Percentiles rank a stretch among this genome's conserved stretches.
Conservation (phyloP, 1,284 basidiomycete genomes). For the Entoloma clypeatum region DNA sequence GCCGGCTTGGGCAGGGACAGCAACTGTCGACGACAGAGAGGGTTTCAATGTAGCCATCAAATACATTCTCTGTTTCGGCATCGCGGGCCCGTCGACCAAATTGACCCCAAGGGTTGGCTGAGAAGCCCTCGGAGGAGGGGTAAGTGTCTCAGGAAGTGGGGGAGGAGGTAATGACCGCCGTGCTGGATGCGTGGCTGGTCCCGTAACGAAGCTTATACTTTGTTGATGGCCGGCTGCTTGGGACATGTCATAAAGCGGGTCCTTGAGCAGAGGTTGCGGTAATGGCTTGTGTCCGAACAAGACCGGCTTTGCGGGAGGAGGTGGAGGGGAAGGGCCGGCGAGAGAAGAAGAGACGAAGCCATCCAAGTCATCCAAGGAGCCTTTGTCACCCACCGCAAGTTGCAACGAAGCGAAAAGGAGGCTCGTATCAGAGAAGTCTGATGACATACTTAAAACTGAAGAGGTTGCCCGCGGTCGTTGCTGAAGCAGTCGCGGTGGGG, state of each 20-base stretch:
- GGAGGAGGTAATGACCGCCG: constrained; percentile 64
- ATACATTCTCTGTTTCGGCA: constrained; percentile 6
- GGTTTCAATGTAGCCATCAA: constrained; percentile 6
- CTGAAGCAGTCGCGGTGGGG: constrained; percentile 16
- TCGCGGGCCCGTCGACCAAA: constrained; percentile 4
- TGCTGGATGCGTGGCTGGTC: constrained; percentile 48
- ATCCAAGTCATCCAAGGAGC: constrained; percentile 29
- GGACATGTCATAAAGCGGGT: constrained; percentile 26
- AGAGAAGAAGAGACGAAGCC: constrained; percentile 43
- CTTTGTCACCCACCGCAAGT: constrained; percentile 9
- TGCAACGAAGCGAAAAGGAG: constrained; percentile 17
- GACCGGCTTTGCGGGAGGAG: constrained; percentile 37
- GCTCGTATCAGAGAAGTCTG: constrained; percentile 21
- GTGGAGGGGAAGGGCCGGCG: constrained; percentile 40
- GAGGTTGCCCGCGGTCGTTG: too few relatives aligned
- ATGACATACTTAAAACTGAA: constrained; percentile 13
- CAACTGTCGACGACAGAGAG: constrained; percentile 9
- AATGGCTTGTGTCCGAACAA: constrained; percentile 11
- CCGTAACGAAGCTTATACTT: constrained; percentile 52
- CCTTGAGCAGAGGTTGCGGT: constrained; percentile 17
- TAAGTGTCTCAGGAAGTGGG: constrained; percentile 44
- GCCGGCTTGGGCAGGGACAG: constrained; percentile 9
- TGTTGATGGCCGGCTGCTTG: constrained; percentile 45
- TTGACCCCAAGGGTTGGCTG: not conserved
- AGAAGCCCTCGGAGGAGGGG: constrained; percentile 33